Percentiles rank a stretch among this genome's conserved stretches.
Evolutionary conservation across 139 green algal genomes (phyloP).

Genomic region (Gonium pectorale): DNA sequence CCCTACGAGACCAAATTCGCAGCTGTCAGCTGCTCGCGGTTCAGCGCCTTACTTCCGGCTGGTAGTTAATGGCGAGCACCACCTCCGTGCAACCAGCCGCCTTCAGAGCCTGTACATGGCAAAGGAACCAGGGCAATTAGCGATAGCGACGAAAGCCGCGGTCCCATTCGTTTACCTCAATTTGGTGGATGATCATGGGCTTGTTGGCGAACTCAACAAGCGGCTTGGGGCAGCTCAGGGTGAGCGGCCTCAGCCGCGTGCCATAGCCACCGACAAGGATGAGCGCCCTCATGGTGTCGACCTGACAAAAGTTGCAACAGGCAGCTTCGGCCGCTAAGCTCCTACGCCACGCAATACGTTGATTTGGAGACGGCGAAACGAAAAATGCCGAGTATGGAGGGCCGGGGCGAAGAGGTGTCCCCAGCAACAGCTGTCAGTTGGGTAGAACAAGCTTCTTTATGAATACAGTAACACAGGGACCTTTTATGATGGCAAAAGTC

Average conservation of each 20-base stretch:
- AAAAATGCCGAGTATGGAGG: too few species aligned
- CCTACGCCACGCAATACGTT: too few species aligned
- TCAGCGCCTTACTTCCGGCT: constrained; percentile 77
- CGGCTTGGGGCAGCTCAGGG: constrained; percentile 91
- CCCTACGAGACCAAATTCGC: too few species aligned
- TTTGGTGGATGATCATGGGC: constrained; percentile 99
- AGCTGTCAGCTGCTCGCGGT: too few species aligned
- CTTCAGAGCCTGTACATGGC: constrained; percentile 88
- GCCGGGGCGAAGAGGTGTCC: too few species aligned
- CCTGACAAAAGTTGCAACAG: too few species aligned
- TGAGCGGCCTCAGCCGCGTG: constrained; percentile 74
- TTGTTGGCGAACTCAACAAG: constrained; percentile 99
- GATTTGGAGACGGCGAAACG: too few species aligned
- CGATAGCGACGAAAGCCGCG: not conserved
- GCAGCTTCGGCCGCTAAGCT: too few species aligned
- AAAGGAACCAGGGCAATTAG: not conserved
- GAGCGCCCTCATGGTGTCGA: constrained; percentile 86
- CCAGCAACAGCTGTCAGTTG: too few species aligned
- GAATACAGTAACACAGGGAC: too few species aligned
- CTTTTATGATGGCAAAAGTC: too few species aligned
- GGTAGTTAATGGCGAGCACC: constrained; percentile 98
- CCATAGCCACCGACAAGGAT: constrained; percentile 94
- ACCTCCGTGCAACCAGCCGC: constrained; percentile 92
- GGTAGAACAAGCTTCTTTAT: too few species aligned
- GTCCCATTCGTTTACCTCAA: constrained; percentile 72